phyloP scores from a whole-genome alignment of 306 rosid genomes.

The Sphenostylis stenocarpa region DNA sequence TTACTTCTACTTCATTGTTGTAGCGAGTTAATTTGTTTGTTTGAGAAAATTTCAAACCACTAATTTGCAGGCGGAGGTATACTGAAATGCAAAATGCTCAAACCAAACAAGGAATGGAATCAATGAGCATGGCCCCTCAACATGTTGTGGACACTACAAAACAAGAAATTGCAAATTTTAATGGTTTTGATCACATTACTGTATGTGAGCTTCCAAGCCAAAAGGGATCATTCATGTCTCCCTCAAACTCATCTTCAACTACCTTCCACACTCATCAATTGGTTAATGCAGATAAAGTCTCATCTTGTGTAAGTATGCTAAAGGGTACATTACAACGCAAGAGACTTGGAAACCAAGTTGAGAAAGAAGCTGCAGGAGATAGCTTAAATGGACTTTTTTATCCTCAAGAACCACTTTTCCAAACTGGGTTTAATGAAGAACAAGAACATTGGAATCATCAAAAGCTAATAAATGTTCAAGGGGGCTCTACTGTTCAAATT shows the following conservation, averaged over 20 bases:
- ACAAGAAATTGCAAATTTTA: slow-evolving; percentile 52
- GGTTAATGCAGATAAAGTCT: slow-evolving; percentile 74
- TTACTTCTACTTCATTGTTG: neutral
- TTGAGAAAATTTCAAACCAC: neutral
- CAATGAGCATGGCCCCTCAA: slow-evolving; percentile 47
- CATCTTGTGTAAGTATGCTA: slow-evolving; percentile 89
- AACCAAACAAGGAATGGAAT: slow-evolving; percentile 54
- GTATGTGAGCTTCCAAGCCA: slow-evolving; percentile 59
- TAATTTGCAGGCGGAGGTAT: slow-evolving; percentile 66
- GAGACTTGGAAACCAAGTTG: slow-evolving; percentile 55
- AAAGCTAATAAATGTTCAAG: slow-evolving; percentile 48
- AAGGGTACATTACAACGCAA: slow-evolving; percentile 86
- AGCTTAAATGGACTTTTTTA: slow-evolving; percentile 44
- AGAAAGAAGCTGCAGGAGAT: slow-evolving; percentile 54
- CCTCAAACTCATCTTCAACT: slow-evolving; percentile 75
- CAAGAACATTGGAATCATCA: slow-evolving; percentile 51
- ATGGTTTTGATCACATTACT: slow-evolving; percentile 52
- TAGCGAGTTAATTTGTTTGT: neutral
- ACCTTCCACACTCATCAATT: slow-evolving; percentile 59
- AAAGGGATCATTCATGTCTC: slow-evolving; percentile 67
- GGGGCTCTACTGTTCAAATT: slow-evolving; percentile 48
- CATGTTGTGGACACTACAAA: slow-evolving; percentile 41
- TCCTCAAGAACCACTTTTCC: slow-evolving; percentile 48
- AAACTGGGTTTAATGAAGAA: slow-evolving; percentile 49
- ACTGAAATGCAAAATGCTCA: slow-evolving; percentile 73